These are phyloP conservation scores for Pleurotus platypus DNA, from an alignment of 768 basidiomycete genomes.

Conservation along the genomic window DNA sequence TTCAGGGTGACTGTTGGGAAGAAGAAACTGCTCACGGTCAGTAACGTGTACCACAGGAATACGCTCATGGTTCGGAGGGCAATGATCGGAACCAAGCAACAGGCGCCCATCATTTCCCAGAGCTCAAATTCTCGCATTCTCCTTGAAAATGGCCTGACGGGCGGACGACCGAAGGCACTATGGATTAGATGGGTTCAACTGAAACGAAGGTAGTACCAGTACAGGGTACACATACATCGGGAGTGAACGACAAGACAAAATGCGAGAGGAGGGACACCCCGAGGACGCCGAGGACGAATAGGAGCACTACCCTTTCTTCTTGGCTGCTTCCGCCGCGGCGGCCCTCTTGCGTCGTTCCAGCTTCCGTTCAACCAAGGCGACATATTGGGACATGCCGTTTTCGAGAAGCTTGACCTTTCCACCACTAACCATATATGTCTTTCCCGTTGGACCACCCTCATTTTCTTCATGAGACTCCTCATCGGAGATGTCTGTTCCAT, in stretches of 20 bases:
- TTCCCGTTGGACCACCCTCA: slow-evolving; percentile 6
- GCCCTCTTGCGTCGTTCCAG: slow-evolving; percentile 10
- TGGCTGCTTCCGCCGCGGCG: background rate
- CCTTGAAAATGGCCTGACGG: no score
- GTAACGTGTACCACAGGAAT: background rate
- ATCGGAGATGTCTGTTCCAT: slow-evolving; percentile 9
- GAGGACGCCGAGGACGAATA: no score
- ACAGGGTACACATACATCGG: no score
- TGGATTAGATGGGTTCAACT: no score
- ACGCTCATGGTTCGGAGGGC: background rate
- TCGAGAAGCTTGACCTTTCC: slow-evolving; percentile 20
- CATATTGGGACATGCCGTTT: slow-evolving; percentile 20
- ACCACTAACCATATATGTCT: slow-evolving; percentile 19
- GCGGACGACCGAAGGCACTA: no score
- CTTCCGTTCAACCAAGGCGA: slow-evolving; percentile 18
- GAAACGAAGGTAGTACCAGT: no score
- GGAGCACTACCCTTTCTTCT: background rate
- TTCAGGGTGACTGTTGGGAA: slow-evolving; percentile 1
- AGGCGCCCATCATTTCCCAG: background rate
- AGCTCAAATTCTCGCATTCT: no score
- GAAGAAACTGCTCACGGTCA: background rate
- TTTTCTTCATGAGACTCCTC: slow-evolving; percentile 14
- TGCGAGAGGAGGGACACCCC: no score
- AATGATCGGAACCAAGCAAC: background rate
- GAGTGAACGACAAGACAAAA: no score